Evolutionary conservation across 257 asterid genomes (phyloP).

Genomic region (Handroanthus guayacan): DNA sequence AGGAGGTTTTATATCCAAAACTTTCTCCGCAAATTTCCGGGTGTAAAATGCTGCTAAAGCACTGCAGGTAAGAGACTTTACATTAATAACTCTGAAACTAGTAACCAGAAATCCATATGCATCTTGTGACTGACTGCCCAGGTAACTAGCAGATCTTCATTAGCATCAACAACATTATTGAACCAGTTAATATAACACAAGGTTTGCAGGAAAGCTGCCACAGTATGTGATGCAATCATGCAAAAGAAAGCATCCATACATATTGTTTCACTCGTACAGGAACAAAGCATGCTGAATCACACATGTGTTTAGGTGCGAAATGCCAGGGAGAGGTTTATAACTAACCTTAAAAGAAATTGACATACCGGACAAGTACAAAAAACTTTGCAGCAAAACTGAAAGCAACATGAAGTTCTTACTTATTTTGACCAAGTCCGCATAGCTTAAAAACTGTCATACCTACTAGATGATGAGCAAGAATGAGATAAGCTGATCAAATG

Average conservation of each 20-base stretch:
- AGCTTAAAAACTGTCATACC: conserved; percentile 54
- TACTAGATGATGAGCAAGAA: conserved; percentile 81
- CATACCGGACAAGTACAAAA: background rate
- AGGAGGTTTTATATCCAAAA: conserved; percentile 82
- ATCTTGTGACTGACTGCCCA: conserved; percentile 31
- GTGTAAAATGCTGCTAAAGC: conserved; percentile 94
- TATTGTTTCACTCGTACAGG: background rate
- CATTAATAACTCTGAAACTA: conserved; percentile 28
- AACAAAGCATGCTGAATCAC: conserved; percentile 16
- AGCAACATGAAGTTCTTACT: background rate
- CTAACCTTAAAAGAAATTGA: conserved; percentile 22
- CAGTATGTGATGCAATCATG: background rate
- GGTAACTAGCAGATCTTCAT: conserved; percentile 23
- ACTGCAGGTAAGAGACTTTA: conserved; percentile 59
- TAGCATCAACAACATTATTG: conserved; percentile 20
- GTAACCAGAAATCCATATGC: conserved; percentile 21
- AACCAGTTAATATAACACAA: background rate
- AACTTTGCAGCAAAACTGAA: conserved; percentile 26
- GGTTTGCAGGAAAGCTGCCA: background rate
- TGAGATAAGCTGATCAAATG: conserved; percentile 86
- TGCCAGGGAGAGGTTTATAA: conserved; percentile 9
- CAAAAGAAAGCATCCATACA: conserved; percentile 10
- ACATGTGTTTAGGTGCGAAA: conserved; percentile 16
- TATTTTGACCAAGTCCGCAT: conserved; percentile 17
- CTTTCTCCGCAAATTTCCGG: conserved; percentile 78